A percentile compares a stretch with the other conserved stretches of the same genome.
phyloP scores from a whole-genome alignment of 1,284 basidiomycete genomes.

The Gymnopus androsaceus region DNA sequence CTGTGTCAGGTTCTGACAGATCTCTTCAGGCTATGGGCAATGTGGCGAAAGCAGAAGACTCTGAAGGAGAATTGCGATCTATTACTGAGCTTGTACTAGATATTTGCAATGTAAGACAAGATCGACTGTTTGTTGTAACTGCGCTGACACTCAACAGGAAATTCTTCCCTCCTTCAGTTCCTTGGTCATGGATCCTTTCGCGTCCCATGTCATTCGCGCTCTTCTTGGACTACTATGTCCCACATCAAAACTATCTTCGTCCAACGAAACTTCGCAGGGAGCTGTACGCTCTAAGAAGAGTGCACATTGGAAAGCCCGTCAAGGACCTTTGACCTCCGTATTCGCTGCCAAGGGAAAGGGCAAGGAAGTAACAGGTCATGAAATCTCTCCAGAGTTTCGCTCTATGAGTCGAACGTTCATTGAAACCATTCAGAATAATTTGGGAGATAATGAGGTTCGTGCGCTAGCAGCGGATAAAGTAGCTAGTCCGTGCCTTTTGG shows the following conservation, averaged over 20 bases:
- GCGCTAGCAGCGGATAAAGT: conserved; percentile 81
- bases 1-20: not conserved
- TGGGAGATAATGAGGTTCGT: conserved; percentile 77
- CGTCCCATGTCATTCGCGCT: conserved; percentile 83
- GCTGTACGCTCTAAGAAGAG: conserved; percentile 76
- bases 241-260: conserved; percentile 36
- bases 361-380: conserved; percentile 21
- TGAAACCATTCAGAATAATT: conserved; percentile 48
- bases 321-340: conserved; percentile 75
- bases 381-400: conserved; percentile 55
- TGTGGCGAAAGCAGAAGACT: conserved; percentile 49
- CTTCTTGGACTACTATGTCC: conserved; percentile 77
- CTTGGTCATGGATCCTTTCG: conserved; percentile 81
- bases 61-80: conserved; percentile 71
- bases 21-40: conserved; percentile 60
- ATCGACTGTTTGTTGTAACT: conserved; percentile 6
- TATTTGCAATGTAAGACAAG: conserved; percentile 59
- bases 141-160: conserved; percentile 50
- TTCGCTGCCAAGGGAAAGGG: conserved; percentile 49
- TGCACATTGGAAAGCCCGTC: conserved; percentile 71
- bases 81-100: conserved; percentile 70
- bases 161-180: conserved; percentile 61
- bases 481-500: conserved; percentile 81
- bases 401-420: conserved; percentile 56
- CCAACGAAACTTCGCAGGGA: conserved; percentile 37